These are phyloP conservation scores for Geotrichum cucujoidarum DNA, from an alignment of 1,139 yeast genomes.

Conservation along the genomic window DNA sequence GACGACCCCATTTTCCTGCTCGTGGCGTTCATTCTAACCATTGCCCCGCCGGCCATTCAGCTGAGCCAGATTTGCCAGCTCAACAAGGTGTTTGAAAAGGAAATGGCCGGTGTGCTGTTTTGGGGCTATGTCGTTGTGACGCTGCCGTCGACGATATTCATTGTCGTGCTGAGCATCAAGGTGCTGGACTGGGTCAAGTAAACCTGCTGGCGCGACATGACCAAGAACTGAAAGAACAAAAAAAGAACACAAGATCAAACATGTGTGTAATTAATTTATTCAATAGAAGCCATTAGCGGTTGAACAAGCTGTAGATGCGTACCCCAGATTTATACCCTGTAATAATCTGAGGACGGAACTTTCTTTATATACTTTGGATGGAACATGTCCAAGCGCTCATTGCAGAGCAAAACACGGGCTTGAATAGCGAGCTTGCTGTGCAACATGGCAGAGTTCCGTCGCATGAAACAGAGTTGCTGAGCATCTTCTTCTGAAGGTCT, in stretches of 20 bases:
- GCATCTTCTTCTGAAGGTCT: too few relatives aligned
- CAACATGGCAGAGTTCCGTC: too few relatives aligned
- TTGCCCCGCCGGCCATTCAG: constrained; percentile 83
- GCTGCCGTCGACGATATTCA: constrained; percentile 67
- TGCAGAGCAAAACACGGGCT: too few relatives aligned
- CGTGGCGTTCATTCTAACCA: constrained; percentile 67
- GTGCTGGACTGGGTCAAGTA: constrained; percentile 49
- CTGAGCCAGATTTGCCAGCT: constrained; percentile 76
- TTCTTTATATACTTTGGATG: too few relatives aligned
- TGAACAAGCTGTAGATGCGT: too few relatives aligned
- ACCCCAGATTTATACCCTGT: too few relatives aligned
- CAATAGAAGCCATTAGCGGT: not conserved
- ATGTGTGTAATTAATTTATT: not conserved
- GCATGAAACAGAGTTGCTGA: too few relatives aligned
- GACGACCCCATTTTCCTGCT: constrained; percentile 81
- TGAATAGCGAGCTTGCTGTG: too few relatives aligned
- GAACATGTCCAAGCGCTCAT: too few relatives aligned
- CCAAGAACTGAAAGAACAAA: not conserved
- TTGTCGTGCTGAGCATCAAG: constrained; percentile 64
- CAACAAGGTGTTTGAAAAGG: constrained; percentile 69
- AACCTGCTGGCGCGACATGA: constrained; percentile 21
- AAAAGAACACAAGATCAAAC: not conserved
- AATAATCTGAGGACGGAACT: too few relatives aligned
- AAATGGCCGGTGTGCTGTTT: constrained; percentile 81
- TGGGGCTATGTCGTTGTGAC: constrained; percentile 81